A percentile compares a stretch with the other conserved stretches of the same genome.
These are phyloP conservation scores for Metarhizium brunneum DNA, from an alignment of 2,329 filamentous ascomycete species.

Conservation along the genomic window DNA sequence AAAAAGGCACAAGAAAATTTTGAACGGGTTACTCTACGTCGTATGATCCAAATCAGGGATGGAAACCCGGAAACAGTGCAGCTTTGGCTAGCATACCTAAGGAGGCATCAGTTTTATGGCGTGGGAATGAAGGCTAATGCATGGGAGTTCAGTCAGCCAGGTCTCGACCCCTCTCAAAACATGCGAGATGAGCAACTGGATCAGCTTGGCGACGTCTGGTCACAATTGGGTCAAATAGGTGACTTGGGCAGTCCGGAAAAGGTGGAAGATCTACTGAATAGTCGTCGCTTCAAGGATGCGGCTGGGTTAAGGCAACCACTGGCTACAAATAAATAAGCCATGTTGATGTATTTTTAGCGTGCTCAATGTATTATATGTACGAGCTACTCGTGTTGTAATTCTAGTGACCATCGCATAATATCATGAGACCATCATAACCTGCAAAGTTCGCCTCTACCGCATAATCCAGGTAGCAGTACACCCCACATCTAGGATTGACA, in stretches of 20 bases:
- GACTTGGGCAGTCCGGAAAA: slow-evolving; percentile 41
- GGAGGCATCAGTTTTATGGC: slow-evolving; percentile 90
- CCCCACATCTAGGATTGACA: too few relatives aligned
- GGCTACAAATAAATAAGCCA: background rate
- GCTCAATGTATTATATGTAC: background rate
- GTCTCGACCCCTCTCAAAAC: slow-evolving; percentile 25
- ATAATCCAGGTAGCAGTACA: too few relatives aligned
- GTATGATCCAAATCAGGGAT: slow-evolving; percentile 87
- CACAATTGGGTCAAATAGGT: slow-evolving; percentile 44
- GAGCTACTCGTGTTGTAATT: background rate
- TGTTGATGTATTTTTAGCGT: background rate
- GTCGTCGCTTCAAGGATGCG: slow-evolving; percentile 35
- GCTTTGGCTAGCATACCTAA: slow-evolving; percentile 83
- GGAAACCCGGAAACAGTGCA: slow-evolving; percentile 83
- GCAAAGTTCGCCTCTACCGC: background rate
- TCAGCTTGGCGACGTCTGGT: slow-evolving; percentile 42
- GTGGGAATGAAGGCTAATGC: slow-evolving; percentile 98
- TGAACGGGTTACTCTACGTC: slow-evolving; percentile 76
- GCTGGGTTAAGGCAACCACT: slow-evolving; percentile 17
- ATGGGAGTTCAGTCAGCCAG: slow-evolving; percentile 73
- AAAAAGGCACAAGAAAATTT: slow-evolving; percentile 99
- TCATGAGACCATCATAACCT: background rate
- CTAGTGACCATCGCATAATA: background rate
- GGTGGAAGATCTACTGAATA: slow-evolving; percentile 47
- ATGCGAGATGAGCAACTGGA: slow-evolving; percentile 14